Evolutionary conservation across 169 alveolate species (phyloP), one percentile per base, ranked within the genome.

Genomic region (Theileria parva): DNA sequence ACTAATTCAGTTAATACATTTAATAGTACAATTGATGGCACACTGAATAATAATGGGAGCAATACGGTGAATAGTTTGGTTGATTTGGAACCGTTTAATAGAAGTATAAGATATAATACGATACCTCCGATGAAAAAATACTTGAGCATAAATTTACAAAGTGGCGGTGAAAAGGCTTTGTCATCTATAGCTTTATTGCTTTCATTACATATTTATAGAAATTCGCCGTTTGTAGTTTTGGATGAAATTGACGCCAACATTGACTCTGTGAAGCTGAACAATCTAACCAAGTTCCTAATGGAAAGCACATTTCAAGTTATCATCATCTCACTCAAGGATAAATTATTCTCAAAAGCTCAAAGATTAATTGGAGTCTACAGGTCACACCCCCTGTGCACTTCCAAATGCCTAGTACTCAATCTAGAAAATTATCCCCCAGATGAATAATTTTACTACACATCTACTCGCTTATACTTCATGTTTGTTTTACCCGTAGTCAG

Each of bases 161-260:
- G 94, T 53, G 99, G 99, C n/a, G 99, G 99, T 32, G 99, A 97
- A 88, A 97, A 96, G 86, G 95, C 99, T 21, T 93, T 97, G 48
- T 97, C 99, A 15, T 96, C 97, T 25, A 81, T 97, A 6, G 96
- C 98, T 50, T 85, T 96, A 11, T 87, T 96, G 39, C 86, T 95
- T 72, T 95, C 98, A 7, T 81, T 96, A 23, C 97, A 95, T 84
- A 93, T 91, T 72, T 93, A 94, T 80, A 88, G 93, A 27, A 93
- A 94, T 32, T 88, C 97, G 23, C 98, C 98, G 23, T 96, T 96
- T 59, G 92, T 95, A 27, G 95, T 96, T 39, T 85, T 96, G 23
- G 98, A 96, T 84, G 98, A 96, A 91, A 95, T 96, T 13, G 98
- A 96, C 90, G 98, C 98, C 17, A 93, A 93, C 86, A 88, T 96